phyloP scores from a whole-genome alignment of 176 grass and related monocot genomes.

The barley (Hordeum vulgare) region MorexV3_pseudomolecules_assembly NC_058518.1:294811493-294811992 shows the following conservation, averaged over 20 bases:
- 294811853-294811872: too few species aligned
- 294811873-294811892: too few species aligned
- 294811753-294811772: slow-evolving; percentile 88
- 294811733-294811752: slow-evolving; percentile 68
- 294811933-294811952: slow-evolving; percentile 86
- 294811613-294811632: slow-evolving; percentile 88
- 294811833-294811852: neutral
- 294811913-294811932: slow-evolving; percentile 78
- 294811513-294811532: neutral
- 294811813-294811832: neutral
- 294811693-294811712: neutral
- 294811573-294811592: neutral
- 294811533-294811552: slow-evolving; percentile 13
- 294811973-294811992: too few species aligned
- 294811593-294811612: slow-evolving; percentile 31
- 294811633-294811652: slow-evolving; percentile 81
- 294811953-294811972: too few species aligned
- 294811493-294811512: slow-evolving; percentile 45
- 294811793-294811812: slow-evolving; percentile 44
- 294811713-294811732: slow-evolving; percentile 53
- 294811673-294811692: slow-evolving; percentile 20
- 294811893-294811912: slow-evolving; percentile 66
- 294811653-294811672: slow-evolving; percentile 80
- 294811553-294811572: neutral
- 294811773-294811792: slow-evolving; percentile 76